phyloP scores from a whole-genome alignment of 148 eudicot genomes.

The Spergularia bocconei region DNA sequence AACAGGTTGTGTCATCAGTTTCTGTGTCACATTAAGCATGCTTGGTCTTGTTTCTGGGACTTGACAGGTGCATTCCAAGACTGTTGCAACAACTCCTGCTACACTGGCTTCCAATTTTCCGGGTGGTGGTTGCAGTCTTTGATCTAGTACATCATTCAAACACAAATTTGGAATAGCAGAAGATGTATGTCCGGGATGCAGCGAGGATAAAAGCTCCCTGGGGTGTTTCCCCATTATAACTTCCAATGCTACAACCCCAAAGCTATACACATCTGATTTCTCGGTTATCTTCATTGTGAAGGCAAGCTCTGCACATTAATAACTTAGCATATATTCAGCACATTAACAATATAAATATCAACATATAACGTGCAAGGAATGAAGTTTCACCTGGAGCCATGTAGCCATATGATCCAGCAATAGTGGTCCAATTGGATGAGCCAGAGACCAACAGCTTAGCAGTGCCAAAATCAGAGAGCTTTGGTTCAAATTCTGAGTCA shows the following conservation, averaged over 20 bases:
- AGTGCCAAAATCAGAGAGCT: slow-evolving; percentile 72
- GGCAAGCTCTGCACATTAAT: slow-evolving; percentile 24
- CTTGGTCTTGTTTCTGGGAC: slow-evolving; percentile 18
- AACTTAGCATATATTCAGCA: background rate
- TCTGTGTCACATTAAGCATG: slow-evolving; percentile 23
- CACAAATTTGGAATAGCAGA: slow-evolving; percentile 2
- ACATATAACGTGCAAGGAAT: background rate
- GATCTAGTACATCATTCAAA: slow-evolving; percentile 18
- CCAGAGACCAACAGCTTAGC: slow-evolving; percentile 54
- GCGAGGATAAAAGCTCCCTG: slow-evolving; percentile 33
- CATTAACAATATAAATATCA: background rate
- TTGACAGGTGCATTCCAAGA: slow-evolving; percentile 22
- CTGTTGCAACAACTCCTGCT: slow-evolving; percentile 14
- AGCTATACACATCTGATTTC: slow-evolving; percentile 66
- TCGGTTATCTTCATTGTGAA: slow-evolving; percentile 31
- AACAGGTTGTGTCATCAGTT: slow-evolving; percentile 5
- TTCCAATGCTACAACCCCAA: slow-evolving; percentile 67
- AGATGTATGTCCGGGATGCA: background rate
- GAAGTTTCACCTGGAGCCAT: slow-evolving; percentile 73
- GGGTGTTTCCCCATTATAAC: slow-evolving; percentile 60
- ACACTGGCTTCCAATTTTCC: slow-evolving; percentile 20
- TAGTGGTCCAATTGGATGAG: slow-evolving; percentile 49
- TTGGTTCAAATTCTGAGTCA: slow-evolving; percentile 59
- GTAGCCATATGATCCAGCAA: slow-evolving; percentile 84
- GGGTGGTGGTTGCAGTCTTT: slow-evolving; percentile 24